Base-by-base conservation (phyloP, 164 flowering plant species). In the Nymphaea colorata region DNA sequence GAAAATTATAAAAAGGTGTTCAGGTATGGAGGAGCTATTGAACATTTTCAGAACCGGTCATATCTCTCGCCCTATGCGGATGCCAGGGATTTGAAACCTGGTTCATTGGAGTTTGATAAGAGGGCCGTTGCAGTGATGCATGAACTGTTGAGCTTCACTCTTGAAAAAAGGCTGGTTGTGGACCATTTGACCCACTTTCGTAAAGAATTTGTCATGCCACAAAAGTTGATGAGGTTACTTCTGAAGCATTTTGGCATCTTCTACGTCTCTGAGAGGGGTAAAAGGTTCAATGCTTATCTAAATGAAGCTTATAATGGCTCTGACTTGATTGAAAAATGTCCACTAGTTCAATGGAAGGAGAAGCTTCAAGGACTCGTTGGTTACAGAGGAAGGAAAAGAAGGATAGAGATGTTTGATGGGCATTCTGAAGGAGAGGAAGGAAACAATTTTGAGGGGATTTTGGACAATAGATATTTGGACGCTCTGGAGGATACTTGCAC, bases 21-120 rank as follows among this genome's bases (percentile, higher is more conserved):
- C 44, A 82, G 82, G 67, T 79, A 79, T 76, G 76, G 79, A 41
- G 93, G 87, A 65, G 76, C 82, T 60, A 79, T 93, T 41, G 93
- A 85, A 11, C 86, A 89, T 67, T 91, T 93, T 70, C 98, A 93
- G 77, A 83, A 86, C 55, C 73, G 83, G 68, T 70, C 83, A 59
- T 91, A 89, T 72, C 78, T 91, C 53, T 93, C 98, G 65, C 97
- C 97, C 6, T 93, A 91, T 82, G 97, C 96, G 16, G 96, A 93
- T 82, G 93, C 94, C 10, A 73, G 75, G 5, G 93, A 75, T 15
- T 80, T 89, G 7, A 69, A 74, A 69, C 83, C 97, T 44, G 97
- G 96, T 25, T 85, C 93, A 0, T 70, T 12, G n/a, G 96, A 93
- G 64, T 91, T 93, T 75, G 88, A 89, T 79, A 93, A 93, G 78